Conservation (phyloP, 1,284 basidiomycete genomes). For the Rhizoctonia solani region DNA sequence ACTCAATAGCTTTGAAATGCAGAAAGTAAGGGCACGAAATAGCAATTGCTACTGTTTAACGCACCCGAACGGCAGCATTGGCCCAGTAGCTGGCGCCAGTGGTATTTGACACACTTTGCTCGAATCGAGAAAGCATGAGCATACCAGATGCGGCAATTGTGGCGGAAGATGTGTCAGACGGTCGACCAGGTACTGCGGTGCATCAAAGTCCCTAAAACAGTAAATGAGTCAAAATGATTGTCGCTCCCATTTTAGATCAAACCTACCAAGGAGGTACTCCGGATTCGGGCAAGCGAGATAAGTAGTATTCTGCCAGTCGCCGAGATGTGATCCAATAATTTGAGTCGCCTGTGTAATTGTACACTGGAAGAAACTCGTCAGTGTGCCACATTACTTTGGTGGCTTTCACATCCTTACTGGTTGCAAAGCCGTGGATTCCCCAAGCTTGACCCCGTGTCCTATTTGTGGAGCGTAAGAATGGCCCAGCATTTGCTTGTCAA, state of each 20-base stretch:
- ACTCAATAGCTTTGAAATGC: constrained; percentile 51
- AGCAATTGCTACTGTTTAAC: constrained; percentile 16
- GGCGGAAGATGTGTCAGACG: constrained; percentile 65
- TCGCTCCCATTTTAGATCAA: neutral
- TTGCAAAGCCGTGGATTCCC: constrained; percentile 70
- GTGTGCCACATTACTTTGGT: neutral
- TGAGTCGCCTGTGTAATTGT: constrained; percentile 54
- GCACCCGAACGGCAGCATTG: constrained; percentile 55
- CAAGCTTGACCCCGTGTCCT: constrained; percentile 68
- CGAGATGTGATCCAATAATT: constrained; percentile 63
- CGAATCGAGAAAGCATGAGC: constrained; percentile 60
- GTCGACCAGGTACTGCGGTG: constrained; percentile 57
- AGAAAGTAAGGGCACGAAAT: neutral
- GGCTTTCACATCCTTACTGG: constrained; percentile 55
- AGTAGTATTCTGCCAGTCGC: constrained; percentile 60
- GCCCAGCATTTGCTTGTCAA: neutral
- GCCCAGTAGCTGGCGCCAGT: constrained; percentile 52
- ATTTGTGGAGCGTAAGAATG: neutral
- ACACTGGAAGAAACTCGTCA: constrained; percentile 52
- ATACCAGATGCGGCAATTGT: constrained; percentile 62
- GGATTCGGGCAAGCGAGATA: constrained; percentile 57
- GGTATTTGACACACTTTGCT: constrained; percentile 48
- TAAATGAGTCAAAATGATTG: constrained; percentile 11
- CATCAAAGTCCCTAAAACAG: constrained; percentile 65
- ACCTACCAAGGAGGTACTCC: constrained; percentile 66